phyloP scores from a whole-genome alignment of 2,329 filamentous ascomycete species.

The Penicillium sclerotiorum region DNA sequence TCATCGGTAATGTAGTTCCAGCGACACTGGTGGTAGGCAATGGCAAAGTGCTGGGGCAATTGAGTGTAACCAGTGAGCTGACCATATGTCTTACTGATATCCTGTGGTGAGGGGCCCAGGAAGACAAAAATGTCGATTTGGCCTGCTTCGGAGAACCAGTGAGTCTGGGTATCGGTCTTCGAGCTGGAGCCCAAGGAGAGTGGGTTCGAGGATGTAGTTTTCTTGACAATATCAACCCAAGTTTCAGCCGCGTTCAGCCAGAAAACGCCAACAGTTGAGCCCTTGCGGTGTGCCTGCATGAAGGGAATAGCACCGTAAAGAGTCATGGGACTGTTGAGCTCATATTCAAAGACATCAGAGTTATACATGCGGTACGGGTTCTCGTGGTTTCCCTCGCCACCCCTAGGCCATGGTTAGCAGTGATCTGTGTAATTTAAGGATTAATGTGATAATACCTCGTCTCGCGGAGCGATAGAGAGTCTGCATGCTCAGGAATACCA shows the following conservation, averaged over 20 bases:
- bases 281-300: conserved; percentile 95
- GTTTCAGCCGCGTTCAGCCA: conserved; percentile 98
- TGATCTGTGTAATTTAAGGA: background rate
- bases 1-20: conserved; percentile 99
- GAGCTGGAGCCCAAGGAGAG: conserved; percentile 70
- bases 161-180: conserved; percentile 79
- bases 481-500: conserved; percentile 91
- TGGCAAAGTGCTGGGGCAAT: conserved; percentile 86
- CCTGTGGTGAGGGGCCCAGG: conserved; percentile 81
- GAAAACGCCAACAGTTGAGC: conserved; percentile 91
- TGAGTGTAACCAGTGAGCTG: conserved; percentile 91
- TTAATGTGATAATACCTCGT: conserved; percentile 60
- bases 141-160: conserved; percentile 95
- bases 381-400: conserved; percentile 78
- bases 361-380: conserved; percentile 97
- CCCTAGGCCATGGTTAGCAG: conserved; percentile 47
- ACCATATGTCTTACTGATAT: conserved; percentile 78
- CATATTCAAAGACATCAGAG: conserved; percentile 95
- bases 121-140: conserved; percentile 92
- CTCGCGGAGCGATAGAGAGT: conserved; percentile 82
- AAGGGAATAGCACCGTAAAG: conserved; percentile 96
- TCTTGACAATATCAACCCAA: conserved; percentile 92
- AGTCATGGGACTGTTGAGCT: conserved; percentile 96
- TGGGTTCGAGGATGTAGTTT: conserved; percentile 72
- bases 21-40: conserved; percentile 95